These are phyloP conservation scores for Mentha longifolia DNA, from an alignment of 257 asterid genomes.

Conservation along the genomic window DNA sequence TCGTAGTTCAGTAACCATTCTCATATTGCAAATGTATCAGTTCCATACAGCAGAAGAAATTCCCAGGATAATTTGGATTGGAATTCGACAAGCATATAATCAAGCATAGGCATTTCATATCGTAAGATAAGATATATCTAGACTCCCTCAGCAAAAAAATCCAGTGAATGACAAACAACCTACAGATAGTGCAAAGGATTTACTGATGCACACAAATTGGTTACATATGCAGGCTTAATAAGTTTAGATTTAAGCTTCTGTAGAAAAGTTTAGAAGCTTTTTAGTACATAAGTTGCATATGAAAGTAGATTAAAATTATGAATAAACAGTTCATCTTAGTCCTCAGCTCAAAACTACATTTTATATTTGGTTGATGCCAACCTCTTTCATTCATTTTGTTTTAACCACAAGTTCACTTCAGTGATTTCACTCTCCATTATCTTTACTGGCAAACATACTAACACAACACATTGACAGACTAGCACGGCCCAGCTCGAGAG, in stretches of 20 bases:
- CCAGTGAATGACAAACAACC: constrained; percentile 10
- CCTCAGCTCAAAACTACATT: background rate
- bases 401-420: background rate
- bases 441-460: no score
- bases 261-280: background rate
- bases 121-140: background rate
- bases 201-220: background rate
- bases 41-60: background rate
- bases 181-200: background rate
- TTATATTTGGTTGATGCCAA: background rate
- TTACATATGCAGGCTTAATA: background rate
- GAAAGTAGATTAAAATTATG: background rate
- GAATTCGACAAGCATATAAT: background rate
- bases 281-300: background rate
- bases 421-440: no score
- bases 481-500: background rate
- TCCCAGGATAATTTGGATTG: background rate
- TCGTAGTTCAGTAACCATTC: constrained; percentile 6
- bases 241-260: background rate
- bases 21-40: background rate
- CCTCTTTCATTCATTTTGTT: background rate
- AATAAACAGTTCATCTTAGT: background rate
- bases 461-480: background rate
- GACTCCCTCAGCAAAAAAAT: background rate
- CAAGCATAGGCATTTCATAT: background rate